A percentile compares a stretch with the other conserved stretches of the same genome.
Conservation (phyloP, 345 rosid genomes). For the Anacardium occidentale region DNA sequence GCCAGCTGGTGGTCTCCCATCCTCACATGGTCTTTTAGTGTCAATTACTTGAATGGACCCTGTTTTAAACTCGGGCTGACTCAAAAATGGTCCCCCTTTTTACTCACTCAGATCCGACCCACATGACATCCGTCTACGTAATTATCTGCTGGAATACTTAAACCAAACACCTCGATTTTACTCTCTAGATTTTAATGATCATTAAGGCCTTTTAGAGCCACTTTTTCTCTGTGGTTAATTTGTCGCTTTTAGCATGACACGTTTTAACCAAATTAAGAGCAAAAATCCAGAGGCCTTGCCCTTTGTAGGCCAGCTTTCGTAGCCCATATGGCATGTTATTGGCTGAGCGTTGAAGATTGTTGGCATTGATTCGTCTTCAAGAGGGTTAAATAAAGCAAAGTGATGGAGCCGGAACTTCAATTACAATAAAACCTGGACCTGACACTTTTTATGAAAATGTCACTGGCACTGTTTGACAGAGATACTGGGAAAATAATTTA, state of each 20-base stretch:
- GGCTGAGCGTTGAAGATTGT: conserved; percentile 9
- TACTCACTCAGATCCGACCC: conserved; percentile 19
- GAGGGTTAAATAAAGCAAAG: background rate
- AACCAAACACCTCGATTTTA: background rate
- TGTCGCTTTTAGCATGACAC: background rate
- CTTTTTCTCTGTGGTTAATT: background rate
- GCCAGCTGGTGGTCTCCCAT: conserved; percentile 59
- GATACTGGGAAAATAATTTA: background rate
- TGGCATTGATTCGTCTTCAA: conserved; percentile 16
- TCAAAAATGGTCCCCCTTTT: conserved; percentile 25
- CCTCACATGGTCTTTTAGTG: conserved; percentile 37
- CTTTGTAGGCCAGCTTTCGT: conserved; percentile 1
- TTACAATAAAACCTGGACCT: background rate
- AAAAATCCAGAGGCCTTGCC: no score
- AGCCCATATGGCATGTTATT: background rate
- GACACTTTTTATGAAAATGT: background rate
- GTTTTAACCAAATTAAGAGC: background rate
- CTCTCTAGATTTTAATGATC: conserved; percentile 6
- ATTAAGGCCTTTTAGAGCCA: background rate
- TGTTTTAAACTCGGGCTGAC: conserved; percentile 22
- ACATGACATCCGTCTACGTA: background rate
- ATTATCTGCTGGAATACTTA: background rate
- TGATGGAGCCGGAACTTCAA: conserved; percentile 26
- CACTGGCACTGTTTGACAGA: conserved; percentile 1
- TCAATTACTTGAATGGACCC: conserved; percentile 32